Evolutionary conservation across 140 eudicot genomes (phyloP), one percentile per base, ranked within the genome.

Genomic region (Oenanthe javanica): DNA sequence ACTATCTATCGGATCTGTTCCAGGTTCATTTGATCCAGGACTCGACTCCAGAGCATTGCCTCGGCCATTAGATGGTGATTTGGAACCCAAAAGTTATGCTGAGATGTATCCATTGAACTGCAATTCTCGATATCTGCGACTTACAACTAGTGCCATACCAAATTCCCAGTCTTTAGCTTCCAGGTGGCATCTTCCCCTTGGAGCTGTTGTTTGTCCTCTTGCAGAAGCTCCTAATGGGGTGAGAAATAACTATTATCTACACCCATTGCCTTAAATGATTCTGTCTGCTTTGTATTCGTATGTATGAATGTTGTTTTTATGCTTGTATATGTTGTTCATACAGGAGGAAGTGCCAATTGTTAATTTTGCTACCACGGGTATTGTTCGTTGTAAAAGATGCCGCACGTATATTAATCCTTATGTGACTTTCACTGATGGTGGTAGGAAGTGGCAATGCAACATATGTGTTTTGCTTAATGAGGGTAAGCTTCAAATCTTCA

Each of bases 381-480:
- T 95, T 19, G 84, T 92, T 82, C 95, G 99, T 25, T 95, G 99
- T 86, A 92, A 96, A 89, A 90, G 99, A 81, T 95, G 99, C 61
- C 97, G 99, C 79, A 92, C 97, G 36, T 95, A 95, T 79, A 92
- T 95, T 66, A 95, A 95, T 87, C 99, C 99, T n/a, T 95, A 87
- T 71, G 97, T 95, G 82, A 88, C 97, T 77, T 95, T 95, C 82
- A 85, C 93, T 64, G 99, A 95, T 82, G 87, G 90, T 84, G 99
- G 99, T 84, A 95, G 97, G 84, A 95, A 95, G 91, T 95, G 99
- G 99, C 91, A 91, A 48, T 95, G 99, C 92, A 95, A 95, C 84
- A 90, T 95, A 79, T 95, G 99, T 81, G 87, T 95, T 75, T 85
- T 90, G 85, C 97, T 95, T 78, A 95, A 95, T 83, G 99, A 95